A percentile compares a stretch with the other conserved stretches of the same genome.
Conservation (phyloP, 495 filamentous ascomycete genomes). For the Penicillium silybi region DNA sequence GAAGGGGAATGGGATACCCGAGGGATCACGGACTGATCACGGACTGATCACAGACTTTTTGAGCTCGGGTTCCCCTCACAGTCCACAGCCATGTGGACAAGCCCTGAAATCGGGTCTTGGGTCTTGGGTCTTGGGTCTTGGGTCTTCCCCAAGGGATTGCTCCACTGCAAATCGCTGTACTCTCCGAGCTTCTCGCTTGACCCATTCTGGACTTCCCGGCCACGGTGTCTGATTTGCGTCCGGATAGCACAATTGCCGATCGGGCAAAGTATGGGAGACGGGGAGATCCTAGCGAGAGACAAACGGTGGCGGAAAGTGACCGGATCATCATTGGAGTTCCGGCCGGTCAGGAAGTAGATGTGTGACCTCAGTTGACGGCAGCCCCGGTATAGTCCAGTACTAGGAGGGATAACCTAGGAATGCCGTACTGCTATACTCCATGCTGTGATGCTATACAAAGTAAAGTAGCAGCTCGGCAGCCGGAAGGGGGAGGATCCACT, state of each 20-base stretch:
- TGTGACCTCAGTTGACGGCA: too few relatives aligned
- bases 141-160: not conserved
- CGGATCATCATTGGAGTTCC: not conserved
- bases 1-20: slow-evolving; percentile 11
- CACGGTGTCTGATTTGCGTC: not conserved
- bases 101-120: not conserved
- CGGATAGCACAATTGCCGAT: slow-evolving; percentile 18
- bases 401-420: too few relatives aligned
- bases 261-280: slow-evolving; percentile 7
- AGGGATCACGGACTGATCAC: slow-evolving; percentile 16
- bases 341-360: not conserved
- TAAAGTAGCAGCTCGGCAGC: slow-evolving; percentile 3
- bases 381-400: too few relatives aligned
- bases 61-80: not conserved
- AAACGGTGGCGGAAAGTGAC: not conserved
- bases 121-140: too few relatives aligned
- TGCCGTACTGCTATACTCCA: not conserved
- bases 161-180: slow-evolving; percentile 6
- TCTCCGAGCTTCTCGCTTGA: slow-evolving; percentile 17
- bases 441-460: not conserved
- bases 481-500: slow-evolving; percentile 21
- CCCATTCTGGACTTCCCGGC: slow-evolving; percentile 26
- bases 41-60: too few relatives aligned
- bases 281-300: not conserved
- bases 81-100: not conserved